Percentiles rank a stretch among this genome's conserved stretches.
These are phyloP conservation scores for Kurtzmaniella quercitrusa DNA, from an alignment of 1,139 yeast species.

Conservation along the genomic window DNA sequence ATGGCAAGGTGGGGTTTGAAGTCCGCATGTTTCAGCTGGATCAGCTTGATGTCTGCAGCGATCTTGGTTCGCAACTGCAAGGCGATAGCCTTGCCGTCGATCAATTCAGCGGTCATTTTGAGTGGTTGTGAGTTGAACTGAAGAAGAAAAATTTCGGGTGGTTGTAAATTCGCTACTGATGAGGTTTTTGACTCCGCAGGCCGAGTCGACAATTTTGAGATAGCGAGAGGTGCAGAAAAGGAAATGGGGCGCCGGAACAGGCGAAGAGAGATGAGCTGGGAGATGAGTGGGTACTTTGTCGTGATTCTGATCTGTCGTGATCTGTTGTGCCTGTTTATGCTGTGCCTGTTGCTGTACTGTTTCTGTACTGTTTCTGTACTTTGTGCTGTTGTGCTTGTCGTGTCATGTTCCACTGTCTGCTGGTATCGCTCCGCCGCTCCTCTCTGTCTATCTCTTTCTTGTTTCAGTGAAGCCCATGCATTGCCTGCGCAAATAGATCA, in stretches of 20 bases:
- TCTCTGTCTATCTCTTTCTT: too few species aligned
- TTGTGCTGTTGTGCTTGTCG: too few species aligned
- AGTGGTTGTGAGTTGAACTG: neutral
- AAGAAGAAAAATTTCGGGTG: neutral
- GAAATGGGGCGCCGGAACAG: conserved; percentile 6
- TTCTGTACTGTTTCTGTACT: too few species aligned
- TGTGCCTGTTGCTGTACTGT: too few species aligned
- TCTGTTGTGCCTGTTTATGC: too few species aligned
- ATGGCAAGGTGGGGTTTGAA: conserved; percentile 80
- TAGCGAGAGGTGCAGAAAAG: conserved; percentile 1
- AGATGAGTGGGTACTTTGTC: too few species aligned
- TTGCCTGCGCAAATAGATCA: too few species aligned
- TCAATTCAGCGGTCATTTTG: conserved; percentile 34
- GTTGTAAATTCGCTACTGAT: neutral
- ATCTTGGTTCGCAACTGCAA: conserved; percentile 46
- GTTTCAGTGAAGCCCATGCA: too few species aligned
- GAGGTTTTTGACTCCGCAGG: neutral
- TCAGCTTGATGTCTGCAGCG: conserved; percentile 49
- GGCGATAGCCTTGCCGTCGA: conserved; percentile 75
- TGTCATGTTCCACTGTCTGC: too few species aligned
- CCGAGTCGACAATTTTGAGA: conserved; percentile 3
- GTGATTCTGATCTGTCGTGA: too few species aligned
- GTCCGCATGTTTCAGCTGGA: conserved; percentile 51
- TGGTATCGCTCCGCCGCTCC: too few species aligned
- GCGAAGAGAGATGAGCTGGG: too few species aligned